phyloP scores from a whole-genome alignment of 805 yeast genomes.

The Cyberlindnera galapagoensis region DNA sequence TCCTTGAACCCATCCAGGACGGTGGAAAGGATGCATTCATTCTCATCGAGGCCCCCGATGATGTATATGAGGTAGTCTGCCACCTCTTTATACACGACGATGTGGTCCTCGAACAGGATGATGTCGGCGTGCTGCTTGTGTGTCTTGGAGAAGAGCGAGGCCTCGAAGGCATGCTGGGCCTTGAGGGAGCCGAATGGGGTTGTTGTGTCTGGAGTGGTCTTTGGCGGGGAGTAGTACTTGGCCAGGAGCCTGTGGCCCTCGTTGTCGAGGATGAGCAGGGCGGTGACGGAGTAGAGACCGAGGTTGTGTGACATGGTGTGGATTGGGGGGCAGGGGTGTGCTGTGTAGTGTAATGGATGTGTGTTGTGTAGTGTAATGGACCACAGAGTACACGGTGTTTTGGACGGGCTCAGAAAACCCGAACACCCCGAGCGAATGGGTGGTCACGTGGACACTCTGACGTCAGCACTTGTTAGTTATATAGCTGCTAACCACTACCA shows the following conservation, averaged over 20 bases:
- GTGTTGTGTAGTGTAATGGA: too few relatives aligned
- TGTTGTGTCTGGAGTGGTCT: constrained; percentile 23
- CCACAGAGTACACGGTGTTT: too few relatives aligned
- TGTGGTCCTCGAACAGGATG: constrained; percentile 67
- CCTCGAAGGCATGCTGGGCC: constrained; percentile 75
- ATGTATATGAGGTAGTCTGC: constrained; percentile 69
- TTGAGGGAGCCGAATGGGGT: constrained; percentile 32
- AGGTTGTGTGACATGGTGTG: constrained; percentile 37
- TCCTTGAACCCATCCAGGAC: constrained; percentile 74
- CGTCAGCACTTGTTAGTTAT: too few relatives aligned
- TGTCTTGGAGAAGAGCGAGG: constrained; percentile 65
- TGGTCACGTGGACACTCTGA: too few relatives aligned
- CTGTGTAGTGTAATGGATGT: too few relatives aligned
- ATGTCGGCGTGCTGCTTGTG: constrained; percentile 76
- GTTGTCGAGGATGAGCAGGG: constrained; percentile 73
- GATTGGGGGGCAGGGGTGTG: too few relatives aligned
- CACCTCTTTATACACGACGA: constrained; percentile 81
- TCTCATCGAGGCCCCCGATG: constrained; percentile 74
- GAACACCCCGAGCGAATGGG: too few relatives aligned
- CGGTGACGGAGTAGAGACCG: constrained; percentile 77
- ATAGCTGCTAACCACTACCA: too few relatives aligned
- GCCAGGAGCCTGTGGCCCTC: constrained; percentile 77
- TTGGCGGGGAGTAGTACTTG: constrained; percentile 72
- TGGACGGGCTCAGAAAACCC: too few relatives aligned
- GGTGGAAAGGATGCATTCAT: constrained; percentile 73